Evolutionary conservation across 2,329 filamentous ascomycete species (phyloP).

Genomic region (Trichoderma breve): DNA sequence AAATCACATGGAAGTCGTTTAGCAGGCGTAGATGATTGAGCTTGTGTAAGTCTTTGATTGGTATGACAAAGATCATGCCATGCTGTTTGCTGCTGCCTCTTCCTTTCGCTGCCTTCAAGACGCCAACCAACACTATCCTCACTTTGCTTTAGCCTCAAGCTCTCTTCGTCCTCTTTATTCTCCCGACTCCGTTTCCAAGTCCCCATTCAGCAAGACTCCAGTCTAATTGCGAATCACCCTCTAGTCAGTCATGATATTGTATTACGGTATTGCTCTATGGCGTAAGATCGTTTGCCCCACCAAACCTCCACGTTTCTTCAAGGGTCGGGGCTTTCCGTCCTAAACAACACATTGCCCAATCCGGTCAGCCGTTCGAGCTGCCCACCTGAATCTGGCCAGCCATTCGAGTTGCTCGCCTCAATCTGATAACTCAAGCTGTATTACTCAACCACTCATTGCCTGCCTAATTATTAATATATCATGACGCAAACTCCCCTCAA

Average conservation of each 20-base stretch:
- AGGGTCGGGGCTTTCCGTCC: neutral
- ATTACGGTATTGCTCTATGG: neutral
- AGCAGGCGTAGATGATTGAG: neutral
- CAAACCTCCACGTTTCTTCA: neutral
- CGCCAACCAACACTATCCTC: neutral
- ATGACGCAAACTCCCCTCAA: slow-evolving; percentile 24
- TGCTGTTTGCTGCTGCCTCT: too few relatives aligned
- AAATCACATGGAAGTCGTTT: neutral
- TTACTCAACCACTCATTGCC: neutral
- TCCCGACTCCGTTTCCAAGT: neutral
- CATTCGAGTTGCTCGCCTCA: neutral
- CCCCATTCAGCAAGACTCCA: neutral
- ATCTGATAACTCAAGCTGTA: neutral
- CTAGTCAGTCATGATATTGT: neutral
- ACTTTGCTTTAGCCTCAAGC: neutral
- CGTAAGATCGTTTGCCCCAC: neutral
- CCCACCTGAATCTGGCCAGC: neutral
- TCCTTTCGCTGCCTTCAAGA: neutral
- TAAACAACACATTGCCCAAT: neutral
- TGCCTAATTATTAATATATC: neutral
- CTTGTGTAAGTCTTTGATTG: neutral
- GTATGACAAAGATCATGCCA: neutral
- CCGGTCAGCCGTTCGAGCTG: neutral
- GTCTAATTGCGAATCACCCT: neutral
- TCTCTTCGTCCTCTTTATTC: neutral